Evolutionary conservation across 1,284 basidiomycete species (phyloP), one percentile per base, ranked within the genome.

Genomic region (Apiotrichum sp.): DNA sequence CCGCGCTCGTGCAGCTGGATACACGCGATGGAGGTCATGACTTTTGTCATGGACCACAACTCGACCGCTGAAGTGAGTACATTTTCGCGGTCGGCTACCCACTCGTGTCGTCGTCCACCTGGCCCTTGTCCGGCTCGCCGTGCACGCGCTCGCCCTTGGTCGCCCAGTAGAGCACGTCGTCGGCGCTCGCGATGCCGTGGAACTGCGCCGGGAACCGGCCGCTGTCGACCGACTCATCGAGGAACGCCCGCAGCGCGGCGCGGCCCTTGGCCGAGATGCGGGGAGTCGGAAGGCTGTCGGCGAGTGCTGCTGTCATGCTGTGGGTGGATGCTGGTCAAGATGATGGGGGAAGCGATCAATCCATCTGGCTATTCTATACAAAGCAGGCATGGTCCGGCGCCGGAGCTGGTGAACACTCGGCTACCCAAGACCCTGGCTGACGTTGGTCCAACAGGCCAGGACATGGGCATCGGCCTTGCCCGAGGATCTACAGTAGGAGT

Each of bases 31-130:
- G 59, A 59, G 1, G 67, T 69, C 35, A 73, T 61, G 5, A 71
- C 56, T 55, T 71, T 73, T 22, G 66, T 65, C 58, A 63, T 64
- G 9, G 69, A 71, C 56, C 65, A 73, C 5, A 69, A 49, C 52
- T 71, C 64, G n/a, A 65, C 49, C 4, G 51, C 70, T 70, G 40
- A 40, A 2, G 29, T 50, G 13, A 50, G 22, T 38, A 4, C 31
- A 7, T 29, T n/a, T 10, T 5, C 10, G 22, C 22, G 6, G 10
- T 13, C 8, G 36, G n/a, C 11, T 9, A 59, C 68, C 56, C 57
- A 73, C 71, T 58, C n/a, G 70, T 71, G 39, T 68, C 59, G 35
- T 57, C 55, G 50, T 66, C 54, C 14, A 73, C 63, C 50, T 58
- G 44, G 6, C 66, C 69, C 38, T 59, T 50, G 6, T 58, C 55